Evolutionary conservation across 805 yeast species (phyloP), one percentile per base, ranked within the genome.

Genomic region (Sporopachydermia quercuum): DNA sequence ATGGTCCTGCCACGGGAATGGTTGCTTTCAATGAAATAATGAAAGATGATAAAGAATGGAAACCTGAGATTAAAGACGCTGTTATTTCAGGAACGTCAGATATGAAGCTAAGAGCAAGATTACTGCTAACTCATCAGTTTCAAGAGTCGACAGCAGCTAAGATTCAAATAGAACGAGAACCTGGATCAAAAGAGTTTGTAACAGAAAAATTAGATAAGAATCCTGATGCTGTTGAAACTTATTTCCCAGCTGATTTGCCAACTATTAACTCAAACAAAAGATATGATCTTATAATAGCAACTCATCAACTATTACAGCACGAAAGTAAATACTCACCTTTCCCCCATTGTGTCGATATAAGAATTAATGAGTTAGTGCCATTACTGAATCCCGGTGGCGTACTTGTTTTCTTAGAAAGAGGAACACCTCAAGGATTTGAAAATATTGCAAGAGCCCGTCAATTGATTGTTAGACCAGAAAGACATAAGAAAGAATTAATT

Each of bases 1-100:
- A 69, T 52, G 97, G 98, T 0, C 97, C 98, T 1, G 89, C 85
- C 2, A 78, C 93, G 0, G 96, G 96, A 2, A 75, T 91, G 64
- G 60, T 87, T 13, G 97, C 94, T 0, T 62, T 86, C 39, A 84
- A 87, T 52, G 95, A 86, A 50, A 49, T 87, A 1, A 73, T 84
- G 2, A 68, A 68, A 15, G 47, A 37, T 3, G 37, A 18, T 4
- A 44, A 40, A 30, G 5, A 40, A 0, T 80, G 71, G 60, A 54
- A 58, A 15, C 85, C 94, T 0, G 60, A 60, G 15, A 61, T 62
- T 11, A 83, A 83, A 49, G 85, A 83, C 34, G 76, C 82, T 0
- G 81, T 78, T 16, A 68, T 87, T 14, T 63, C 77, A 15, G 91
- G 95, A 1, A 63, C 66, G 37, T 58, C 72, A 33, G 78, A 75